Evolutionary conservation across 2,329 filamentous ascomycete species (phyloP).

Genomic region (Paecilomyces formosus): DNA sequence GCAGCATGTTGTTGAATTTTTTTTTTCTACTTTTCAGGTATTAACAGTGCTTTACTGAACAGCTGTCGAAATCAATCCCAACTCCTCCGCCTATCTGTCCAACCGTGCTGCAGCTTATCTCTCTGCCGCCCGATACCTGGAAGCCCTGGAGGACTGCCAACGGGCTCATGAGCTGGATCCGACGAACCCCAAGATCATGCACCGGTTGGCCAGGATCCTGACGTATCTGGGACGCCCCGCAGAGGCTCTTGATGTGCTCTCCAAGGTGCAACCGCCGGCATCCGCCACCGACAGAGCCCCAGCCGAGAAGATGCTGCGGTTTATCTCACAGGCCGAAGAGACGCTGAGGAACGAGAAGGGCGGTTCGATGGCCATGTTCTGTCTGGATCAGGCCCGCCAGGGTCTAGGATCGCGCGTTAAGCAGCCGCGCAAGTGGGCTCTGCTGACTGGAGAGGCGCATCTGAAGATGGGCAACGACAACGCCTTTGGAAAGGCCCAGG

Average conservation of each 20-base stretch:
- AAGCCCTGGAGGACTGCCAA: constrained; percentile 81
- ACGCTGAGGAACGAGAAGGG: constrained; percentile 66
- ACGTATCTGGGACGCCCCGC: constrained; percentile 78
- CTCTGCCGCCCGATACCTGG: constrained; percentile 68
- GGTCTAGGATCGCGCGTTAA: constrained; percentile 66
- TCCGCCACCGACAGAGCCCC: constrained; percentile 77
- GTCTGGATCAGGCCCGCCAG: constrained; percentile 82
- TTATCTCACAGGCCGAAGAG: constrained; percentile 72
- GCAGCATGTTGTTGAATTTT: background rate
- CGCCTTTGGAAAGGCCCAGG: constrained; percentile 83
- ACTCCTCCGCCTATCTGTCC: constrained; percentile 81
- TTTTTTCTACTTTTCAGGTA: background rate
- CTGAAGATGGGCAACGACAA: constrained; percentile 88
- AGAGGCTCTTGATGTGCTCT: constrained; percentile 77
- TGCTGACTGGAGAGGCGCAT: constrained; percentile 87
- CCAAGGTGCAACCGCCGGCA: constrained; percentile 69
- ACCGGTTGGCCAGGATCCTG: constrained; percentile 83
- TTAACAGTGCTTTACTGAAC: constrained; percentile 10
- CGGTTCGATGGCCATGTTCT: constrained; percentile 86
- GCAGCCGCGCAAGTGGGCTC: constrained; percentile 85
- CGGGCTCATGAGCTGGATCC: constrained; percentile 77
- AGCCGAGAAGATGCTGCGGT: constrained; percentile 77
- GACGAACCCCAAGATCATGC: constrained; percentile 76
- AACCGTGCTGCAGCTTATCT: constrained; percentile 95
- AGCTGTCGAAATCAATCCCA: constrained; percentile 84